Evolutionary conservation across 1,284 basidiomycete species (phyloP).

Genomic region (Ustilago trichophora): DNA sequence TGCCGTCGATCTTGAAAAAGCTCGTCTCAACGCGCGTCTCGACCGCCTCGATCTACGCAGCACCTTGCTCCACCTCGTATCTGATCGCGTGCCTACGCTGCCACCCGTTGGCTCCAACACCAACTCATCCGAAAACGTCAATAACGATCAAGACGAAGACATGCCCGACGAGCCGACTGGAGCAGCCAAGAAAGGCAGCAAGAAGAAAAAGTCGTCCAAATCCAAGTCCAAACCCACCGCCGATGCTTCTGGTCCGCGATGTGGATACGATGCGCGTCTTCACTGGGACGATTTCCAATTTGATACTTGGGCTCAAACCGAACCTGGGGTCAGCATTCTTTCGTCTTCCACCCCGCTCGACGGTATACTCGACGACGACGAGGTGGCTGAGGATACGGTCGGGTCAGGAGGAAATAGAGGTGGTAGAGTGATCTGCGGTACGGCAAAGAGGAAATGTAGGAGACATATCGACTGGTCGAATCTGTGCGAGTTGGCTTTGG

Average conservation of each 20-base stretch:
- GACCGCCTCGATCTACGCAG: constrained; percentile 39
- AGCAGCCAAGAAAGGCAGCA: not conserved
- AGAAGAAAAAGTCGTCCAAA: constrained; percentile 25
- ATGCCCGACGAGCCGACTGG: constrained; percentile 13
- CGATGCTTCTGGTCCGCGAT: constrained; percentile 23
- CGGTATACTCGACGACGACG: constrained; percentile 26
- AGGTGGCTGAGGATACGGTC: too few species aligned
- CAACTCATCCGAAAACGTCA: not conserved
- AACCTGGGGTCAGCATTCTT: constrained; percentile 19
- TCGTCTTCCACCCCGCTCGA: constrained; percentile 14
- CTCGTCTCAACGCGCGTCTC: constrained; percentile 21
- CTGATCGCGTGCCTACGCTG: constrained; percentile 33
- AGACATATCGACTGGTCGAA: constrained; percentile 46
- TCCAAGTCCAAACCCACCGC: constrained; percentile 7
- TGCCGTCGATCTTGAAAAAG: constrained; percentile 23
- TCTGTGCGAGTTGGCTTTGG: constrained; percentile 30
- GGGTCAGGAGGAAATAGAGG: not conserved
- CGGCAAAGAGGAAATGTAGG: constrained; percentile 39
- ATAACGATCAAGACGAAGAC: constrained; percentile 11
- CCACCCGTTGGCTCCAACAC: constrained; percentile 19
- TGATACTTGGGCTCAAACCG: constrained; percentile 17
- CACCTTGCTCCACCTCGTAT: constrained; percentile 33
- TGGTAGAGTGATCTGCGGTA: constrained; percentile 26
- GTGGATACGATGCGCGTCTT: constrained; percentile 46
- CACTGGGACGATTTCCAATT: constrained; percentile 34